A percentile compares a stretch with the other conserved stretches of the same genome.
Conservation (phyloP, 2,329 filamentous ascomycete genomes). For the Dactylellina leptospora region DNA sequence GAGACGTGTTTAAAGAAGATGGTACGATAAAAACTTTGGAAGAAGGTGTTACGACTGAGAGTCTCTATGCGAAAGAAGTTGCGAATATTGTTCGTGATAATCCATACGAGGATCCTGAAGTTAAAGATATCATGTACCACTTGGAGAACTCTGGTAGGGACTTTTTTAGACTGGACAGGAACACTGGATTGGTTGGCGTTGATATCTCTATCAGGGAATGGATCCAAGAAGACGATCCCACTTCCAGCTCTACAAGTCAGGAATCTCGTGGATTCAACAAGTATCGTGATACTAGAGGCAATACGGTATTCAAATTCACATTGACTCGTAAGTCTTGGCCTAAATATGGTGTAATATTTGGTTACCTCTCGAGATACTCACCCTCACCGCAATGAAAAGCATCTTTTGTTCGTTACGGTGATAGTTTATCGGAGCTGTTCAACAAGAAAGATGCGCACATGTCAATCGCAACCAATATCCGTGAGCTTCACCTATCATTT, state of each 20-base stretch:
- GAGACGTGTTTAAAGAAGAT: constrained; percentile 12
- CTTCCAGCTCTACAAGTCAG: constrained; percentile 3
- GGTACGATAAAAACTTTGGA: not conserved
- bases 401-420: constrained; percentile 39
- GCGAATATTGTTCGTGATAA: constrained; percentile 1
- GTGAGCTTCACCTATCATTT: constrained; percentile 1
- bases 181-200: constrained; percentile 29
- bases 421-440: constrained; percentile 38
- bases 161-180: constrained; percentile 37
- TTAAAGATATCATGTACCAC: constrained; percentile 45
- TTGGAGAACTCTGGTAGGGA: constrained; percentile 42
- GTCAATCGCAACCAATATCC: constrained; percentile 26
- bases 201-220: constrained; percentile 48
- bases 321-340: constrained; percentile 19
- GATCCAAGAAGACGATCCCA: constrained; percentile 24
- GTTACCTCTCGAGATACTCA: not conserved
- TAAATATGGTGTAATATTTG: not conserved
- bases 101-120: constrained; percentile 34
- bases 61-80: constrained; percentile 10
- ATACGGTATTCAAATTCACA: constrained; percentile 44
- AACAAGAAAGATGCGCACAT: constrained; percentile 39
- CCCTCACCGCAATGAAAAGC: no score
- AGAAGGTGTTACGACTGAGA: not conserved
- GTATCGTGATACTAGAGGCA: constrained; percentile 29
- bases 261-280: constrained; percentile 33